Evolutionary conservation across 2,329 filamentous ascomycete genomes (phyloP).

Genomic region (Exophiala oligosperma): DNA sequence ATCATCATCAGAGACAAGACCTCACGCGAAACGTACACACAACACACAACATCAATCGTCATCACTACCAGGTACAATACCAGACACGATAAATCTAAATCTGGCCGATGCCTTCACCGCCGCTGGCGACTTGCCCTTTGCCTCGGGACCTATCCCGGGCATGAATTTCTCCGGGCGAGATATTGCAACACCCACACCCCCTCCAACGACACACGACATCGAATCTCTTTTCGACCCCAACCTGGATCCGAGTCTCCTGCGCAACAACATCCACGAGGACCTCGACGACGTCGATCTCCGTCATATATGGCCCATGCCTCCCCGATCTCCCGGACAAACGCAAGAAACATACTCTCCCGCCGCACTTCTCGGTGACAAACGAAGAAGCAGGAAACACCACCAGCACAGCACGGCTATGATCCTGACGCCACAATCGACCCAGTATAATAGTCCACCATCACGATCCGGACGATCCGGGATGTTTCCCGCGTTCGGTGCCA

Average conservation of each 20-base stretch:
- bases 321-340: background rate
- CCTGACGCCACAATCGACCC: background rate
- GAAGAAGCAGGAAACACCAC: background rate
- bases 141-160: background rate
- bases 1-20: no score
- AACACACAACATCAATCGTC: background rate
- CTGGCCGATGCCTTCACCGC: slow-evolving; percentile 21
- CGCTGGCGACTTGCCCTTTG: slow-evolving; percentile 20
- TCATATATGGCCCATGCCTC: slow-evolving; percentile 15
- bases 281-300: slow-evolving; percentile 18
- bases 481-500: no score
- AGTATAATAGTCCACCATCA: background rate
- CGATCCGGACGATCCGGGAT: no score
- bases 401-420: slow-evolving; percentile 5
- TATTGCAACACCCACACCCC: background rate
- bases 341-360: background rate
- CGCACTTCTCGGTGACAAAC: background rate
- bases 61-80: background rate
- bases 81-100: background rate
- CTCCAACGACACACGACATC: background rate
- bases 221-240: background rate
- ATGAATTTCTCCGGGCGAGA: slow-evolving; percentile 2
- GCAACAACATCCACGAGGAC: slow-evolving; percentile 13
- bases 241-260: background rate
- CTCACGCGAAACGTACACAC: no score